Evolutionary conservation across 2,329 filamentous ascomycete genomes (phyloP).

Genomic region (Neopestalotiopsis sp.): DNA sequence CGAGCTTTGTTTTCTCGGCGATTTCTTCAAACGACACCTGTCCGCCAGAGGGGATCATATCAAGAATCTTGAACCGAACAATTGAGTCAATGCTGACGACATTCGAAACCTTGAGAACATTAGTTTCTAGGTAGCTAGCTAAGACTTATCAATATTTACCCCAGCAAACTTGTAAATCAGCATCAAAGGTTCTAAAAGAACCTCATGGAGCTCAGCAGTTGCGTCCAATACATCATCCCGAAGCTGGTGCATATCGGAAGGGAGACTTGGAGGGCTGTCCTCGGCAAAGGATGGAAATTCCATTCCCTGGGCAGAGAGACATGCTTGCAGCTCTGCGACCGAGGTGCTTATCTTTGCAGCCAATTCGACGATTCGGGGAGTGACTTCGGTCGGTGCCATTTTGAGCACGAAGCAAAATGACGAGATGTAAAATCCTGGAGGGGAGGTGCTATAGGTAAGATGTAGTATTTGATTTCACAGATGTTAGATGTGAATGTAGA

Average conservation of each 20-base stretch:
- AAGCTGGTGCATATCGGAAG: not conserved
- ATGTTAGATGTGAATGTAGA: not conserved
- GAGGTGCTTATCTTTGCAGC: constrained; percentile 14
- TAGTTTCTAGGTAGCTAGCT: not conserved
- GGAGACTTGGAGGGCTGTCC: constrained; percentile 2
- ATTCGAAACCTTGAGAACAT: constrained; percentile 19
- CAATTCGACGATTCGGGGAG: constrained; percentile 6
- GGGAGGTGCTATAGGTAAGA: constrained; percentile 1
- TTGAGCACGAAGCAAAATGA: not conserved
- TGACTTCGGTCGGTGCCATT: not conserved
- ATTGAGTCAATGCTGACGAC: constrained; percentile 34
- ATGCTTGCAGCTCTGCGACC: constrained; percentile 12
- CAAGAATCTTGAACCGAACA: constrained; percentile 34
- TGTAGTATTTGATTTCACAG: not conserved
- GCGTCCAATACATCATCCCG: constrained; percentile 22
- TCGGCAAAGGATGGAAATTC: constrained; percentile 21
- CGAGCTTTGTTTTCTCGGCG: constrained; percentile 29
- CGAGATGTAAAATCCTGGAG: not conserved
- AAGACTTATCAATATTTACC: constrained; percentile 8
- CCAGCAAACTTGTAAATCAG: constrained; percentile 11
- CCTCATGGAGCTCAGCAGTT: constrained; percentile 21
- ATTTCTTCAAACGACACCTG: constrained; percentile 32
- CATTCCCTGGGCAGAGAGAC: not conserved
- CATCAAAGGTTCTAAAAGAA: constrained; percentile 19
- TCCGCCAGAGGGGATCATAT: constrained; percentile 30